Base-by-base conservation (phyloP, 2,329 filamentous ascomycete genomes). In the Cryoendolithus antarcticus region DNA sequence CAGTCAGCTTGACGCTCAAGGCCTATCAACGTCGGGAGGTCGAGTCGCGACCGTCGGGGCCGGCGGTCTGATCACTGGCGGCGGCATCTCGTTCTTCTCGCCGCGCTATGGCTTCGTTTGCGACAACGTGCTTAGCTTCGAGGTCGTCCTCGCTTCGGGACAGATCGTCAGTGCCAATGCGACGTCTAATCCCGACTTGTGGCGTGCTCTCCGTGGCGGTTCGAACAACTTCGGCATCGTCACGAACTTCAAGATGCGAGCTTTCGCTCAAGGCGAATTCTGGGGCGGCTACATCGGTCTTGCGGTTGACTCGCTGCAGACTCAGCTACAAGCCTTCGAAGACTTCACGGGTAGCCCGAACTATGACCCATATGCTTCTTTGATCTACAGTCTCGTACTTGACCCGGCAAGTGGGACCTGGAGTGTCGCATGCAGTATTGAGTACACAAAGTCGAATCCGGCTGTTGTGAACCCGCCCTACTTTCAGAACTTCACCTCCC, bases 1-100 rank as follows among this genome's bases (percentile, higher is more conserved):
- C 30, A 37, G 45, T 1, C 44, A 39, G 2, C 57, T 71, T 0
- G 66, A 69, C 9, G 50, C 54, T 4, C 45, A 62, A 15, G 58
- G 58, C 1, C 47, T 67, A 9, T 55, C 60, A 1, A 65, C 67
- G 1, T 57, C 62, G 0, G 67, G 67, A 1, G 68, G 67, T 1
- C 60, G 70, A 8, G 57, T 60, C 9, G 53, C 61, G 0, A 52
- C 13, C 28, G 48, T 57, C 12, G 56, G 55, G 10, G 51, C 54
- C 9, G 52, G 50, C 3, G 55, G 55, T 10, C 35, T 57, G 6
- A 46, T 42, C 4, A 41, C 54, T 2, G 53, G 56, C 7, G 55
- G 56, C 10, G 56, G 56, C 7, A 48, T 56, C 27, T 51, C 47
- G 6, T 59, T 54, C 44, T 54, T 54, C 33, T 48, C 50, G 1